Base-by-base conservation (phyloP, 2,329 filamentous ascomycete genomes). In the Trichoderma endophyticum region DNA sequence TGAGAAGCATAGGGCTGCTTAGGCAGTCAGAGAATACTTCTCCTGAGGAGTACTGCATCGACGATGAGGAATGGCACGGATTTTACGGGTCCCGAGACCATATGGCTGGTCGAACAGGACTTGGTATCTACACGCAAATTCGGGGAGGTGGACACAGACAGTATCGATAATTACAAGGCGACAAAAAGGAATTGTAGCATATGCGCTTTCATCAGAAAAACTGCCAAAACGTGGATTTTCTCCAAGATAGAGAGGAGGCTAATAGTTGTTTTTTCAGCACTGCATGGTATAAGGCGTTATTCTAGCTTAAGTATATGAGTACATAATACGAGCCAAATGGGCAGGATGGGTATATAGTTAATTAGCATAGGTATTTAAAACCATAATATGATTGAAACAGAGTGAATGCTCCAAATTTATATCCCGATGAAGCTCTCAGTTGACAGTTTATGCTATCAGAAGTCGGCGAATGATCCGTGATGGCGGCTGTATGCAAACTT, bases 1-100 rank as follows among this genome's bases (percentile, higher is more conserved):
- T 75, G 70, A 75, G 77, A 21, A 80, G 80, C 51, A 77, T 79
- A 18, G 65, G 62, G 1, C 24, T 39, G 48, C 32, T 74, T 73
- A 72, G 54, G 3, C 56, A 34, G 24, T 54, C 64, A 7, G 70
- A 62, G 8, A 56, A 26, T 7, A 18, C 39, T 11, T 28, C 39
- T 24, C 70, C 74, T 76, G 72, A 71, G 72, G 65, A 74, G 43
- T 72, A 80, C 36, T 76, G 74, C 21, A 75, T 77, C 3, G 83
- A 86, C 36, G 80, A 77, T 59, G 86, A 87, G 75, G 84, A 85
- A 71, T 79, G 85, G 65, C 85, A 87, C 67, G 86, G 86, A 3
- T 82, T 85, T 48, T 84, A 86, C 70, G 85, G 85, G 1, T 81
- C 84, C 1, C 71, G 76, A 3, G 77, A 83, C 63, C 77, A 79